Evolutionary conservation across 2,329 filamentous ascomycete species (phyloP), one percentile per base, ranked within the genome.

Genomic region (Pseudofabraea citricarpa): DNA sequence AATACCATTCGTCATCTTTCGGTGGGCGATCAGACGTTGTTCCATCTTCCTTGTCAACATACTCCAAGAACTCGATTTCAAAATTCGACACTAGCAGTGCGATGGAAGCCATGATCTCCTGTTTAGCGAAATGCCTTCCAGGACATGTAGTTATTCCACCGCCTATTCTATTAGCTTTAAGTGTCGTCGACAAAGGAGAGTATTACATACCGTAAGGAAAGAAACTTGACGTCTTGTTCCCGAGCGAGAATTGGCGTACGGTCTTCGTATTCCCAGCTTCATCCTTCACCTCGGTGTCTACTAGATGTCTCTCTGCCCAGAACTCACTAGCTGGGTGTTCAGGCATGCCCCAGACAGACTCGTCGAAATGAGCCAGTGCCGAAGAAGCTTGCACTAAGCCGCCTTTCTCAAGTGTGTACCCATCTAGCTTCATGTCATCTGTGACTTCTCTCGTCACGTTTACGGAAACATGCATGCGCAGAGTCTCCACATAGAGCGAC

Each of bases 391-490:
- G 57, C 8, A 63, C 44, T 9, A 51, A 23, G 4, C 10, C 41
- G 9, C 40, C 49, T 19, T 46, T 44, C 13, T 38, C 22, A 4
- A 55, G 33, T 9, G 29, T 36, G 31, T 41, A 43, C 6, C 42
- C 40, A 27, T 57, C 57, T 9, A 65, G 42, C 0, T 43, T 39
- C 13, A 60, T 41, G 31, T 59, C 54, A 29, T 62, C 49, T 6
- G 48, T 39, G 5, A 61, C 31, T 21, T 53, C 57, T 5, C 62
- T 52, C 7, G 57, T 59, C 1, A 65, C 51, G 3, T 62, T 48
- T 8, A 60, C 45, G 36, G 60, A 58, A 9, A 56, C 53, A 41
- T 63, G 61, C 6, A 64, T 33, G 2, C 61, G 54, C n/a, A 65
- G 45, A 3, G 53, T 53, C 44, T 64, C 61, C 6, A 55, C 55